Evolutionary conservation across 768 basidiomycete species (phyloP).

Genomic region (Chlorophyllum brunneum): DNA sequence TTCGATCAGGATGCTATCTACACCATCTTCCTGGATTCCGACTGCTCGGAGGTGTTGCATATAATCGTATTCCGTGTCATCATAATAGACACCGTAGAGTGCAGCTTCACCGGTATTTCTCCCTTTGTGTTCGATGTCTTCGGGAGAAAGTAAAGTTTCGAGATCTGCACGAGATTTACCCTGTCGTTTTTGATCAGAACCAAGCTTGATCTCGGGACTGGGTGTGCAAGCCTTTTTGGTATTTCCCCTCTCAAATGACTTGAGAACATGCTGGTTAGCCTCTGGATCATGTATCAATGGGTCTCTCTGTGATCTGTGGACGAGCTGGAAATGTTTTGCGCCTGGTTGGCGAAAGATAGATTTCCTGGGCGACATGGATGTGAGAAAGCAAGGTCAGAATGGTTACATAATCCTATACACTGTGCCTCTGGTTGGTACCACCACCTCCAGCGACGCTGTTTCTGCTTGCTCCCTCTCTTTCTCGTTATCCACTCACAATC

Average conservation of each 20-base stretch:
- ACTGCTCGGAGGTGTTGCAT: constrained; percentile 91
- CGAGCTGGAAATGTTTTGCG: constrained; percentile 92
- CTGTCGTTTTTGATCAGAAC: constrained; percentile 30
- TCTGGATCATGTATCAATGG: constrained; percentile 93
- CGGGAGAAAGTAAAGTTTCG: constrained; percentile 50
- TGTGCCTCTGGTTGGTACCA: constrained; percentile 24
- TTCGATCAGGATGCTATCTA: constrained; percentile 78
- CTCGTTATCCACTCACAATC: background rate
- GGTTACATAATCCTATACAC: constrained; percentile 33
- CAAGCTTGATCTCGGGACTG: constrained; percentile 11
- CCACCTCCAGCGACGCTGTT: constrained; percentile 22
- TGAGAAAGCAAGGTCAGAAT: constrained; percentile 20
- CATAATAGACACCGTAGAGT: constrained; percentile 87
- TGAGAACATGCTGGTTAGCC: constrained; percentile 86
- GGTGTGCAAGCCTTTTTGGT: constrained; percentile 49
- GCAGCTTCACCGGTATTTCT: constrained; percentile 82
- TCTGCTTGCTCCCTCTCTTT: constrained; percentile 14
- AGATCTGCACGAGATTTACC: constrained; percentile 82
- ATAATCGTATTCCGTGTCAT: constrained; percentile 97
- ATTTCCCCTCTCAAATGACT: constrained; percentile 73
- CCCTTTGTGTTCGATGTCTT: constrained; percentile 40
- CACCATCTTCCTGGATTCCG: constrained; percentile 73
- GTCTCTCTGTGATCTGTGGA: constrained; percentile 93
- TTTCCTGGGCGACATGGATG: constrained; percentile 61
- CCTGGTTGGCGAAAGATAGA: constrained; percentile 90